A percentile compares a stretch with the other conserved stretches of the same genome.
Conservation (phyloP, 1,284 basidiomycete genomes). For the Cryptococcus wingfieldii region DNA sequence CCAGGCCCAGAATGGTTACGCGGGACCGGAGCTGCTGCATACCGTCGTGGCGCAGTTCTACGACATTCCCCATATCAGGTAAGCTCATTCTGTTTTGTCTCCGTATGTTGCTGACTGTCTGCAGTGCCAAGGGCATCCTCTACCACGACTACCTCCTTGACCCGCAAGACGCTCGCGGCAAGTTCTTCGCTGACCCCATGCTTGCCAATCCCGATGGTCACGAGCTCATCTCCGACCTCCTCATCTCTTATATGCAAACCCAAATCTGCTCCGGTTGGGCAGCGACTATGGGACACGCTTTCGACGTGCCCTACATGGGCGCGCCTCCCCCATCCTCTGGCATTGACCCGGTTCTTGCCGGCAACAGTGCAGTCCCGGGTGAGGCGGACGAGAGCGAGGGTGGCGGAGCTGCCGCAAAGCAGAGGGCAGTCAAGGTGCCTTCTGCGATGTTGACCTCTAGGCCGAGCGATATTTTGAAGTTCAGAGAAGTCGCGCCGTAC, state of each 20-base stretch:
- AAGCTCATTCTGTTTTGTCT: slow-evolving; percentile 11
- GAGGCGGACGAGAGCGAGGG: slow-evolving; percentile 11
- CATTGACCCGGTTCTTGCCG: slow-evolving; percentile 36
- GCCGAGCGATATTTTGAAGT: slow-evolving; percentile 58
- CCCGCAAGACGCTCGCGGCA: slow-evolving; percentile 61
- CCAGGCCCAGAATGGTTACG: slow-evolving; percentile 70
- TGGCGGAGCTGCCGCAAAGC: slow-evolving; percentile 37
- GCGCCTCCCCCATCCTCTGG: slow-evolving; percentile 19
- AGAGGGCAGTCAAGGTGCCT: slow-evolving; percentile 57
- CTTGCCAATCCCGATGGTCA: slow-evolving; percentile 75
- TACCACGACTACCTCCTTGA: slow-evolving; percentile 75
- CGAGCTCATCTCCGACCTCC: slow-evolving; percentile 73
- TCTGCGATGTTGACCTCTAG: slow-evolving; percentile 66
- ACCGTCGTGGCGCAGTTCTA: slow-evolving; percentile 87
- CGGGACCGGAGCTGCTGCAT: slow-evolving; percentile 82
- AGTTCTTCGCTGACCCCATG: slow-evolving; percentile 73
- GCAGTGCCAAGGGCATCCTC: slow-evolving; percentile 70
- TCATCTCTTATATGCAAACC: slow-evolving; percentile 79
- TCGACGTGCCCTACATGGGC: slow-evolving; percentile 57
- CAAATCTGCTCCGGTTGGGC: slow-evolving; percentile 84
- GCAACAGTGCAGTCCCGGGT: slow-evolving; percentile 46
- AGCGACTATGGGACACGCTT: slow-evolving; percentile 61
- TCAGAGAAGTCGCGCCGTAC: slow-evolving; percentile 78
- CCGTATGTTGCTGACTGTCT: background rate
- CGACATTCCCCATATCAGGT: slow-evolving; percentile 84